Percentiles rank a stretch among this genome's conserved stretches.
phyloP scores from a whole-genome alignment of 495 filamentous ascomycete genomes.

The Staphylotrichum longicolle region DNA sequence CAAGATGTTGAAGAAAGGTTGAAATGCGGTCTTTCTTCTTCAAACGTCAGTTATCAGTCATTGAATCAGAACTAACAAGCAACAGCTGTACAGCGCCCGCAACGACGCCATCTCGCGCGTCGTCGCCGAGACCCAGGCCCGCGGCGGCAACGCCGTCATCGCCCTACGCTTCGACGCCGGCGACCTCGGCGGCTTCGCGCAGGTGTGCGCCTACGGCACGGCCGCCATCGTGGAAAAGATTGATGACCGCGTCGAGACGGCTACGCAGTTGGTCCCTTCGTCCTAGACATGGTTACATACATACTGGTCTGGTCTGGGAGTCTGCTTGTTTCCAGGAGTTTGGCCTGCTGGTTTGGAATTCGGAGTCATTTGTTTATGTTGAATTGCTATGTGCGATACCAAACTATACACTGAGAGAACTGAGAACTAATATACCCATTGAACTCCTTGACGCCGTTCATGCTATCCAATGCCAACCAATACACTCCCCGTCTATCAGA shows the following conservation, averaged over 20 bases:
- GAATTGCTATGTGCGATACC: conserved; percentile 1
- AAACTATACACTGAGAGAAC: not conserved
- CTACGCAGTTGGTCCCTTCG: conserved; percentile 22
- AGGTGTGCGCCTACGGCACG: conserved; percentile 60
- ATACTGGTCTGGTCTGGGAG: too few species aligned
- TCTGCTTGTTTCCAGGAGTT: not conserved
- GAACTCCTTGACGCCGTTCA: conserved; percentile 13
- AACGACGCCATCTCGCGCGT: conserved; percentile 55
- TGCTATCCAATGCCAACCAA: not conserved
- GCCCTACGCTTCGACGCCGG: conserved; percentile 55
- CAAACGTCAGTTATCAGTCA: too few species aligned
- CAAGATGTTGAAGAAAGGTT: too few species aligned
- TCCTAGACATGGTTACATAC: too few species aligned
- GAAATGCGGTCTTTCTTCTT: too few species aligned
- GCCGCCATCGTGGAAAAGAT: conserved; percentile 53
- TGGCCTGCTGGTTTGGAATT: not conserved
- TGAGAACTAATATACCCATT: conserved; percentile 13
- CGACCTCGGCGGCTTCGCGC: conserved; percentile 51
- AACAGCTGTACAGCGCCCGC: conserved; percentile 50
- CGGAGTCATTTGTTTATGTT: conserved; percentile 1
- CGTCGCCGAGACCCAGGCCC: conserved; percentile 54
- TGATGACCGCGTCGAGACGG: conserved; percentile 22
- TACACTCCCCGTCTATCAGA: too few species aligned
- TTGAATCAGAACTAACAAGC: not conserved
- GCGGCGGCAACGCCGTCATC: conserved; percentile 61